phyloP scores from a whole-genome alignment of 1,139 yeast species.

The Debaryomycetaceae sp. region DNA sequence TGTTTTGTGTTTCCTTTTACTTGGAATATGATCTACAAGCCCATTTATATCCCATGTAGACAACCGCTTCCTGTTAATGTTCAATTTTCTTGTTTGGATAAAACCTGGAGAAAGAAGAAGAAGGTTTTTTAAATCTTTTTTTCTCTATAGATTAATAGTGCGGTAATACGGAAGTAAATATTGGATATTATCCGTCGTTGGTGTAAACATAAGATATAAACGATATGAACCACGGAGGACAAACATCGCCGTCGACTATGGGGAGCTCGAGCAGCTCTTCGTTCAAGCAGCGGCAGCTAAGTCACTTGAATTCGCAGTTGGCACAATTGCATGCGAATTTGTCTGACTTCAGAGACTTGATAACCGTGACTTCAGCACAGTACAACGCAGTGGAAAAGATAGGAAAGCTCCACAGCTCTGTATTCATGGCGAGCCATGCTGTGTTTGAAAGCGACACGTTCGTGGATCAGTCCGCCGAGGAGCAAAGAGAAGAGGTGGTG shows the following conservation, averaged over 20 bases:
- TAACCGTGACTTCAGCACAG: constrained; percentile 54
- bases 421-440: constrained; percentile 62
- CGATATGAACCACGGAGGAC: constrained; percentile 5
- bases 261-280: constrained; percentile 5
- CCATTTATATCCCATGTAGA: background rate
- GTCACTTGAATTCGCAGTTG: constrained; percentile 60
- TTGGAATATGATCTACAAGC: no score
- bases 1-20: background rate
- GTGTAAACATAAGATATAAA: background rate
- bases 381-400: constrained; percentile 53
- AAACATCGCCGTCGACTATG: constrained; percentile 3
- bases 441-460: constrained; percentile 54
- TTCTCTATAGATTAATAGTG: background rate
- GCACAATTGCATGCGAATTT: constrained; percentile 61
- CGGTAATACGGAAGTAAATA: background rate
- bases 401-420: constrained; percentile 60
- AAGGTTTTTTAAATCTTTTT: background rate
- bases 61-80: background rate
- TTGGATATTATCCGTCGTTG: background rate
- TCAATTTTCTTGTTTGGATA: background rate
- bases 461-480: constrained; percentile 1
- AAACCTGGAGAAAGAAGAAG: background rate
- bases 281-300: constrained; percentile 48
- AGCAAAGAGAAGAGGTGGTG: background rate
- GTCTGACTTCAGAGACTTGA: constrained; percentile 51